Conservation (phyloP, 495 filamentous ascomycete genomes). For the Rusavskia elegans region DNA sequence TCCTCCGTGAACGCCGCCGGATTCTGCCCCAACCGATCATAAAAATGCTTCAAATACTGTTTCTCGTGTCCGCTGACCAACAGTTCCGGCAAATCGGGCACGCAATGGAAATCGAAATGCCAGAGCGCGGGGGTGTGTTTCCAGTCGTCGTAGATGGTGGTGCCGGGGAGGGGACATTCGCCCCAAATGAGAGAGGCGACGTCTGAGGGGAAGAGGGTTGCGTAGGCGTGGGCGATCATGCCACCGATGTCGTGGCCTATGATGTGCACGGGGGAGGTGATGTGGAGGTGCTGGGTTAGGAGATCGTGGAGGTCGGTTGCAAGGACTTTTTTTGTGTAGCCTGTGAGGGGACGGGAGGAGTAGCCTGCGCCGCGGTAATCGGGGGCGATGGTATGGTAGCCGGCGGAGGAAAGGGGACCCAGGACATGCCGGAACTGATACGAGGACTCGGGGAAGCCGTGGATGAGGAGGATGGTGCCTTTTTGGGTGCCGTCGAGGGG, state of each 20-base stretch:
- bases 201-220: conserved; percentile 14
- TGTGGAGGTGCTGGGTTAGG: conserved; percentile 12
- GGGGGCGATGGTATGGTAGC: conserved; percentile 25
- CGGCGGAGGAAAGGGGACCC: conserved; percentile 20
- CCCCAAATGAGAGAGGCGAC: conserved; percentile 25
- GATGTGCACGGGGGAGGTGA: conserved; percentile 24
- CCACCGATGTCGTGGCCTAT: conserved; percentile 33
- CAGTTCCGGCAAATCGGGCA: conserved; percentile 23
- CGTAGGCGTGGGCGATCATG: conserved; percentile 28
- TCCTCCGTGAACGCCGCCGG: conserved; percentile 18
- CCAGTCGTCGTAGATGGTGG: conserved; percentile 15
- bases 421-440: conserved; percentile 29
- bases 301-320: conserved; percentile 17
- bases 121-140: conserved; percentile 19
- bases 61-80: conserved; percentile 25
- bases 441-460: conserved; percentile 29
- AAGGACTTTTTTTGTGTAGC: conserved; percentile 19
- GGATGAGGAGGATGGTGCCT: conserved; percentile 12
- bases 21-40: conserved; percentile 21
- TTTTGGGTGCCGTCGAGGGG: conserved; percentile 4
- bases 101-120: conserved; percentile 31
- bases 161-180: conserved; percentile 29
- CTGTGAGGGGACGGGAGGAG: conserved; percentile 20
- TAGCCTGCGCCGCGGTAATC: conserved; percentile 31
- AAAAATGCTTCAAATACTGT: conserved; percentile 30